Conservation (phyloP, 805 yeast genomes). For the Brettanomyces naardenensis region DNA sequence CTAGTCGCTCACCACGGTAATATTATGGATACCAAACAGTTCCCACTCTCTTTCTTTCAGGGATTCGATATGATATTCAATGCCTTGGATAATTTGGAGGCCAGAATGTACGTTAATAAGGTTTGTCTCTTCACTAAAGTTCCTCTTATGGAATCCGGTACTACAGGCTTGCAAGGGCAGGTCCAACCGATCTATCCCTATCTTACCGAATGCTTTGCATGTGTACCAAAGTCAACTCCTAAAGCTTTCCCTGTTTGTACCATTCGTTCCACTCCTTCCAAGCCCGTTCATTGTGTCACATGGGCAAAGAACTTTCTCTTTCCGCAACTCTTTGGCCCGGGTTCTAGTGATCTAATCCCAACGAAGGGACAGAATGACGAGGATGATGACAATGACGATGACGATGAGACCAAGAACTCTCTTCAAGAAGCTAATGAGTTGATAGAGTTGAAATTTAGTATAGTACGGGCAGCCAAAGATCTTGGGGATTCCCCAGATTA, state of each 20-base stretch:
- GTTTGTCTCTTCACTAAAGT: conserved; percentile 66
- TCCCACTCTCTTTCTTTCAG: conserved; percentile 69
- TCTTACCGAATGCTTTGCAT: conserved; percentile 86
- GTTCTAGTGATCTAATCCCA: conserved; percentile 13
- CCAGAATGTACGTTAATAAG: conserved; percentile 81
- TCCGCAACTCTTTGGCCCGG: conserved; percentile 58
- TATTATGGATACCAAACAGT: conserved; percentile 66
- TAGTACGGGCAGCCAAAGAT: conserved; percentile 20
- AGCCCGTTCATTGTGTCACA: conserved; percentile 91
- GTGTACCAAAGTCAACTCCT: conserved; percentile 80
- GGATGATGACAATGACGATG: conserved; percentile 52
- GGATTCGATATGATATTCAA: conserved; percentile 79
- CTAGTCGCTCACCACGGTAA: conserved; percentile 79
- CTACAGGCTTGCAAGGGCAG: conserved; percentile 92
- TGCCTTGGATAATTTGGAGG: conserved; percentile 90
- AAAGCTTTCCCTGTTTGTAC: conserved; percentile 94
- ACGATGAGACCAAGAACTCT: conserved; percentile 57
- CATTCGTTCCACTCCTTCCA: conserved; percentile 92
- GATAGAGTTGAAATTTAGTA: conserved; percentile 32
- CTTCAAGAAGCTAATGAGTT: conserved; percentile 63
- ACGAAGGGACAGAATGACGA: background rate
- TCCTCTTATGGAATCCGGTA: conserved; percentile 89
- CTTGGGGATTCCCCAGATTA: conserved; percentile 10
- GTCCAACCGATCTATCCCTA: conserved; percentile 85
- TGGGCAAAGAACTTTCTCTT: conserved; percentile 95